Conservation (phyloP, 257 asterid genomes). For the Solanum sejunctum region DNA sequence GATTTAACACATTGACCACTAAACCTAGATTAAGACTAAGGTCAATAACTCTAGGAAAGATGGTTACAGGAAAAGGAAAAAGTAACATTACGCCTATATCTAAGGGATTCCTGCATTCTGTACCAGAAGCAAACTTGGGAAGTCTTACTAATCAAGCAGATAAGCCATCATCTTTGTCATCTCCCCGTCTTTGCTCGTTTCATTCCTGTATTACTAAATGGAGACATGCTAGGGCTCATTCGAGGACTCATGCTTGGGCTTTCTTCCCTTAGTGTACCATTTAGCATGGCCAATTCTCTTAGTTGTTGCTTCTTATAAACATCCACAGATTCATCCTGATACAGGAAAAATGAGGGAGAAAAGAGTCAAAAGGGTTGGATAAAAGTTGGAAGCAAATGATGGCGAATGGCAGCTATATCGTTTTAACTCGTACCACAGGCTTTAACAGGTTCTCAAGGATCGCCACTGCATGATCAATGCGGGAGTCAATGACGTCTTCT, state of each 20-base stretch:
- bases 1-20: background rate
- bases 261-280: constrained; percentile 64
- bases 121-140: background rate
- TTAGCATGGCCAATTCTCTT: constrained; percentile 65
- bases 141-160: background rate
- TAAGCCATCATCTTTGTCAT: constrained; percentile 3
- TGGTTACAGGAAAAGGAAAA: background rate
- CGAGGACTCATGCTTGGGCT: constrained; percentile 77
- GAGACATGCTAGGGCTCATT: constrained; percentile 83
- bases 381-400: background rate
- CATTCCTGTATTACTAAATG: constrained; percentile 52
- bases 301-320: constrained; percentile 62
- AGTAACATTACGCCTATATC: background rate
- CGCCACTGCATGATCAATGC: constrained; percentile 54
- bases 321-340: constrained; percentile 64
- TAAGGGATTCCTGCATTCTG: background rate
- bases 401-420: background rate
- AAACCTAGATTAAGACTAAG: constrained; percentile 2
- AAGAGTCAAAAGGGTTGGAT: background rate
- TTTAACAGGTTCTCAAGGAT: constrained; percentile 58
- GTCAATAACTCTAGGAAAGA: background rate
- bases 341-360: background rate
- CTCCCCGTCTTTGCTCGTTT: constrained; percentile 70
- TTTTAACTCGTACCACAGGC: constrained; percentile 49
- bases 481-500: constrained; percentile 51